These are phyloP conservation scores for Drechslerella coelobrocha DNA, from an alignment of 2,329 filamentous ascomycete genomes.

Conservation along the genomic window DNA sequence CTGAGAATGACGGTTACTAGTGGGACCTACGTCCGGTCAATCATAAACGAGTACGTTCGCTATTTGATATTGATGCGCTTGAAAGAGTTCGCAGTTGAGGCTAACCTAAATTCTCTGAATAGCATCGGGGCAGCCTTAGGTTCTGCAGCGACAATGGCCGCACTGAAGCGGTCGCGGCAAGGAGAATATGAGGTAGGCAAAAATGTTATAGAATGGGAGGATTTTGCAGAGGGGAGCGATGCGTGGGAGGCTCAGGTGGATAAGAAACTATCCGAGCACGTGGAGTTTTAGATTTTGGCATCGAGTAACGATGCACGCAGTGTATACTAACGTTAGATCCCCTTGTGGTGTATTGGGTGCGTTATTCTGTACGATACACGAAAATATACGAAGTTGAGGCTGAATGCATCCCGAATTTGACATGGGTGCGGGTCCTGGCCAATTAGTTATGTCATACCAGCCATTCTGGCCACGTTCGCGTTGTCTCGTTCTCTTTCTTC, in stretches of 20 bases:
- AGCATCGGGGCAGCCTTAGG: slow-evolving; percentile 76
- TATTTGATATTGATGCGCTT: neutral
- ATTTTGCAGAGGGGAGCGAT: slow-evolving; percentile 40
- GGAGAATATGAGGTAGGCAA: slow-evolving; percentile 76
- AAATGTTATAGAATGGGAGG: slow-evolving; percentile 55
- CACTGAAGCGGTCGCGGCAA: slow-evolving; percentile 80
- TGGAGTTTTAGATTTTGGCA: slow-evolving; percentile 23
- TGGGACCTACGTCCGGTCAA: slow-evolving; percentile 93
- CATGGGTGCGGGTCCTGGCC: neutral
- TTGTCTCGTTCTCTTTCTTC: slow-evolving; percentile 17
- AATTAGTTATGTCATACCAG: slow-evolving; percentile 39
- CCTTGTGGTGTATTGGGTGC: neutral
- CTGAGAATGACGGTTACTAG: slow-evolving; percentile 92
- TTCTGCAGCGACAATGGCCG: slow-evolving; percentile 84
- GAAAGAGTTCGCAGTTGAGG: neutral
- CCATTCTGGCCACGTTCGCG: slow-evolving; percentile 20
- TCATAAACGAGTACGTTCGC: slow-evolving; percentile 75
- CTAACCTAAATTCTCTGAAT: slow-evolving; percentile 7
- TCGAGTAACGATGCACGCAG: neutral
- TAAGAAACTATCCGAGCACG: slow-evolving; percentile 20
- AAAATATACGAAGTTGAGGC: neutral
- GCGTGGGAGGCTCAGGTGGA: slow-evolving; percentile 34
- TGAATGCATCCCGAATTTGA: neutral
- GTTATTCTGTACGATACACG: neutral
- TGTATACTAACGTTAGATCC: neutral